phyloP scores from a whole-genome alignment of 352 stramenopile genomes.

The Pseudoperonospora humuli region DNA sequence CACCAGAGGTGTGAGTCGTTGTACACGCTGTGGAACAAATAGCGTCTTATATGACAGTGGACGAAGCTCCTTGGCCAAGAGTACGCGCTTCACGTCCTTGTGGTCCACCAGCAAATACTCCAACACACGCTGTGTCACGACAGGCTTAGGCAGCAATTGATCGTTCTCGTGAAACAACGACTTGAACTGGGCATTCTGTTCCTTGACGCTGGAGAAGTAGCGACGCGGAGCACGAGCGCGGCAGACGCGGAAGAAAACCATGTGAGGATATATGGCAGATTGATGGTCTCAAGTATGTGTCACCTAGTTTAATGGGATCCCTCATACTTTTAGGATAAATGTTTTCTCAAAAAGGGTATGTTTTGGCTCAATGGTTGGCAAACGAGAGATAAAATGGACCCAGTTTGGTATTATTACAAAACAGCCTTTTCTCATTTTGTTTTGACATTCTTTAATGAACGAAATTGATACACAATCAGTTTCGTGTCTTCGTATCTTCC shows the following conservation, averaged over 20 bases:
- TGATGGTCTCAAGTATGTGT: no score
- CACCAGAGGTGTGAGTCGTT: constrained; percentile 28
- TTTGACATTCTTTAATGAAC: no score
- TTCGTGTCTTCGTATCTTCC: no score
- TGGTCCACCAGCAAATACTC: constrained; percentile 26
- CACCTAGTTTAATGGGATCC: no score
- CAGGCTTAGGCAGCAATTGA: constrained; percentile 1
- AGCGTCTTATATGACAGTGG: constrained; percentile 24
- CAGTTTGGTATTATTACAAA: no score
- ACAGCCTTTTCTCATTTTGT: no score
- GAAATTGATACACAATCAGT: no score
- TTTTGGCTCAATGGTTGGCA: no score
- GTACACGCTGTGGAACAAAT: constrained; percentile 22
- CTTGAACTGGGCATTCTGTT: constrained; percentile 14
- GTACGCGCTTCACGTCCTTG: constrained; percentile 11
- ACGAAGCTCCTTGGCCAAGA: constrained; percentile 12
- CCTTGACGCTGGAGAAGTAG: constrained; percentile 2
- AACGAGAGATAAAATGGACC: no score
- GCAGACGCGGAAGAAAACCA: constrained; percentile 3
- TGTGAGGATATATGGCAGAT: neutral
- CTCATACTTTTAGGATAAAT: no score
- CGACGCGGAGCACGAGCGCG: constrained; percentile 1
- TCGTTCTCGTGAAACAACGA: constrained; percentile 15
- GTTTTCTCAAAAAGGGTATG: no score
- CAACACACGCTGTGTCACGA: constrained; percentile 24